Base-by-base conservation (phyloP, 2,329 filamentous ascomycete genomes). In the Fonsecaea pugnacius region DNA sequence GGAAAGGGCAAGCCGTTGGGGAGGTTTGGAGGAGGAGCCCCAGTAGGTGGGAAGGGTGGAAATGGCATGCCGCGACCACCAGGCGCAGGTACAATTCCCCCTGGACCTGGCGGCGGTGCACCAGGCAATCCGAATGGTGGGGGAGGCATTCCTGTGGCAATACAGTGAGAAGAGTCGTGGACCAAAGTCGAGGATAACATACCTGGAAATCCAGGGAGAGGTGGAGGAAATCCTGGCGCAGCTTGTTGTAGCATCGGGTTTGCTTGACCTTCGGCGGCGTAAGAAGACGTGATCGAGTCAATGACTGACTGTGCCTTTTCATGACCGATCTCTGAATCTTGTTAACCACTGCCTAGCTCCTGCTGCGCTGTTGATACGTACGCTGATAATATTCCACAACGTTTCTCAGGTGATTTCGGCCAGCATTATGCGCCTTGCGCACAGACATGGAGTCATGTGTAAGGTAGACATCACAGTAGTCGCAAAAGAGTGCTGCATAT, bases 391-490 rank as follows among this genome's bases (percentile, higher is more conserved):
- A 99, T 76, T 97, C 93, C 73, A 97, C 90, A 33, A 99, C 95
- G 78, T 99, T 99, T 75, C 95, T 91, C 68, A 99, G 82, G 76
- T 99, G 95, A 82, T 99, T 99, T 73, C 94, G 88, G 68, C 95
- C 95, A 76, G 88, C 90, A 83, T 99, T 99, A 80, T 99, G 95
- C 56, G 95, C 95, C 83, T 98, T 98, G 73, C 95, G 93, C 80
- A 99, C 95, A 80, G 92, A 96, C 94, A 98, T 98, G 52, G 92
- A 96, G 85, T 99, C 95, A 85, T 99, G 95, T 71, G 95, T 99
- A 73, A 99, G 90, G 85, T 99, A 99, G 79, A 99, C 95, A 90
- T 99, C 95, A 86, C 95, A 99, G 81, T 99, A 99, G 79, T 99
- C 95, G 85, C 85, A 91, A 78, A 91, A 91, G 85, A 91, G 89